Percentiles rank a stretch among this genome's conserved stretches.
These are phyloP conservation scores for Trypanosoma caninum DNA, from an alignment of 208 protist species.

Conservation along the genomic window DNA sequence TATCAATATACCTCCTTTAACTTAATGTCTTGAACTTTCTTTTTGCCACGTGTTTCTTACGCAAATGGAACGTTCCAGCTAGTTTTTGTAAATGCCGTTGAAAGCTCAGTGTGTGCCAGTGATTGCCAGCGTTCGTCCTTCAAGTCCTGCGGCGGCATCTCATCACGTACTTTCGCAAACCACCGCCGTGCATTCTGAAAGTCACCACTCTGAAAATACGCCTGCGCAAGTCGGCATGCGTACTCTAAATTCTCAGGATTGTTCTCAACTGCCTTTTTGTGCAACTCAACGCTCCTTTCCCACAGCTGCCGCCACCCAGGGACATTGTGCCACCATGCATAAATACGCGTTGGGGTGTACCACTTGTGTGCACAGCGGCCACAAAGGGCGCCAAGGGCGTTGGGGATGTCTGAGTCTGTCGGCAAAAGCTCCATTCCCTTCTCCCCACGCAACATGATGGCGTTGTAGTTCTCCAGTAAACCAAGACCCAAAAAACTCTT, in stretches of 20 bases:
- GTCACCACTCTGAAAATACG: constrained; percentile 77
- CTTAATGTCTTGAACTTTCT: not conserved
- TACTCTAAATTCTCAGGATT: constrained; percentile 76
- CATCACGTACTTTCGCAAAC: constrained; percentile 80
- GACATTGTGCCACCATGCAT: constrained; percentile 55
- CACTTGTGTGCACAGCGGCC: constrained; percentile 67
- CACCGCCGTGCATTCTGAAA: constrained; percentile 67
- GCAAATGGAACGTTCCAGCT: constrained; percentile 86
- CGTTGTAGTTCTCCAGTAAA: constrained; percentile 78
- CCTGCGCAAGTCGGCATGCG: constrained; percentile 75
- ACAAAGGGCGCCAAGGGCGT: constrained; percentile 70
- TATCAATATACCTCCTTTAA: too few relatives aligned
- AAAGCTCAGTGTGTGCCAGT: constrained; percentile 80
- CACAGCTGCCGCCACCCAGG: constrained; percentile 43
- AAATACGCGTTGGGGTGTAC: constrained; percentile 63
- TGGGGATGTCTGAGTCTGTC: constrained; percentile 65
- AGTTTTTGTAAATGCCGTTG: constrained; percentile 58
- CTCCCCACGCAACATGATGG: constrained; percentile 66
- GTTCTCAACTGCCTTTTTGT: constrained; percentile 58
- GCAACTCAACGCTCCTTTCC: constrained; percentile 47
- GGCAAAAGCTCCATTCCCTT: constrained; percentile 65
- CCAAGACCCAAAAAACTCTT: constrained; percentile 64
- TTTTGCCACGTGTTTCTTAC: constrained; percentile 18
- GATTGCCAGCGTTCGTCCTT: constrained; percentile 77
- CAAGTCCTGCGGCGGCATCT: constrained; percentile 73